These are phyloP conservation scores for Digitaria exilis DNA, from an alignment of 202 grass and related monocot species.

Conservation along the genomic window DNA sequence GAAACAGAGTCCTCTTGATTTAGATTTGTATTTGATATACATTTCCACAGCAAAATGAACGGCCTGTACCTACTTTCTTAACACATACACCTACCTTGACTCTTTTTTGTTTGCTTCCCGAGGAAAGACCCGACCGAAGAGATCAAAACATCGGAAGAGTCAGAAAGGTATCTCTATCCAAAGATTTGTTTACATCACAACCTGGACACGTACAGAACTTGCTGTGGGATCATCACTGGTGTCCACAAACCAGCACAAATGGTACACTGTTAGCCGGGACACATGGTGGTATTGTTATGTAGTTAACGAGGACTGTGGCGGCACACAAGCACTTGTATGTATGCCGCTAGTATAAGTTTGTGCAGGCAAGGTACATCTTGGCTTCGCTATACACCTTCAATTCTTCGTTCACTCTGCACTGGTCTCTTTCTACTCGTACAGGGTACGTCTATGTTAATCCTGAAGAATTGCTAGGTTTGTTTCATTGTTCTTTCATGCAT, in stretches of 20 bases:
- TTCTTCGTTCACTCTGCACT: not conserved
- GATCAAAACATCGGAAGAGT: not conserved
- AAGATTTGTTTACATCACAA: not conserved
- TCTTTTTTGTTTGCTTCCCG: not conserved
- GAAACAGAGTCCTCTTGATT: too few species aligned
- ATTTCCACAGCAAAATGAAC: not conserved
- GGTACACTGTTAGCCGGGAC: not conserved
- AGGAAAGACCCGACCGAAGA: not conserved
- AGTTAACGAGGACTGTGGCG: not conserved
- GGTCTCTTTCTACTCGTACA: not conserved
- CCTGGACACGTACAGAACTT: not conserved
- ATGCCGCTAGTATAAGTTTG: not conserved
- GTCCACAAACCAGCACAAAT: not conserved
- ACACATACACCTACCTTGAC: not conserved
- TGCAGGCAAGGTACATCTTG: not conserved
- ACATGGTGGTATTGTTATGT: not conserved
- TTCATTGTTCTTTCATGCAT: not conserved
- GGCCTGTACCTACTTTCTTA: not conserved
- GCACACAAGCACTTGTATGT: not conserved
- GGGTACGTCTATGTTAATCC: not conserved
- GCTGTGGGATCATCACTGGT: not conserved
- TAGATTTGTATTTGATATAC: too few species aligned
- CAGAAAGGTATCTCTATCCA: not conserved
- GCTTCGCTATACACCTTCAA: not conserved
- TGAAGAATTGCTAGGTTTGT: not conserved